Base-by-base conservation (phyloP, 306 rosid species). In the Mimosa bimucronata region DNA sequence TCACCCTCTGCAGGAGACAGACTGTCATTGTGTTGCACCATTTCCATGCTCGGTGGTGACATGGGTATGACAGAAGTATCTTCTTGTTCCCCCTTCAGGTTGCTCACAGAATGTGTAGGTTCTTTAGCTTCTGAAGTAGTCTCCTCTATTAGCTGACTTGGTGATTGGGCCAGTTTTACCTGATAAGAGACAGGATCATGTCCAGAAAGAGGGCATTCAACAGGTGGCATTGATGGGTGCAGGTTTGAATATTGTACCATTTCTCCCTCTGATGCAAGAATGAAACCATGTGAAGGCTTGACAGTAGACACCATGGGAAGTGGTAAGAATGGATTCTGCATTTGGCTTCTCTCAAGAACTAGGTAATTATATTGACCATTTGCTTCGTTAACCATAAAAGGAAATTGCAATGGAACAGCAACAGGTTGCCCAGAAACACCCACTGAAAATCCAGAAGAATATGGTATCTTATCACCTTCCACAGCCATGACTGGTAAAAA, bases 251-350 rank as follows among this genome's bases (percentile, higher is more conserved):
- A 57, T 30, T 77, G 77, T 77, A 60, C 70, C 71, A 71, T 67
- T 76, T 87, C 91, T 85, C 85, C 88, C 74, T 78, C 91, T 18
- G 80, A 78, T 70, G 77, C 71, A 77, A 77, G 80, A 61, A 52
- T 73, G 26, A 28, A 25, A 89, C 64, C 73, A 75, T 75, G 53
- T 61, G 60, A 85, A 74, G 78, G 77, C 70, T 77, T 76, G 76
- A 70, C 94, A 45, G 57, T 71, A 77, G 85, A 83, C 79, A 71
- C 70, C 45, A 58, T 62, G 9, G 91, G 88, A 31, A 83, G 73
- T 1, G 90, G 66, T 64, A 81, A 71, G 80, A 89, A 85, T 68
- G 97, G 90, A 69, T 85, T 93, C 42, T 79, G 85, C 19, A 78
- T 70, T 67, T 90, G 92, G 77, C 71, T 73, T 77, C 79, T 89